Base-by-base conservation (phyloP, 768 basidiomycete species). In the Amanita polypyramis region DNA sequence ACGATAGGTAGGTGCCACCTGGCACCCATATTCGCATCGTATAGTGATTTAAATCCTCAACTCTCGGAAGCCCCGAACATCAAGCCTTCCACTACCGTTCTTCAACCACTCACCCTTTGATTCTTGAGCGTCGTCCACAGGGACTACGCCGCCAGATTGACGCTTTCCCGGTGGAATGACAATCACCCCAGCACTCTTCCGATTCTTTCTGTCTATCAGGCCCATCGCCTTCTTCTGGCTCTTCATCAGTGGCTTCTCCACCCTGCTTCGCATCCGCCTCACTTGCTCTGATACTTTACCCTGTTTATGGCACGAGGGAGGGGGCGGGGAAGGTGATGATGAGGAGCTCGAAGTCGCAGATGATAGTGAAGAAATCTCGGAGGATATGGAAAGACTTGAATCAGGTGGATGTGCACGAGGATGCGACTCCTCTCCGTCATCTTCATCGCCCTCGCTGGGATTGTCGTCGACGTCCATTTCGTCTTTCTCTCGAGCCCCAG, bases 61-160 rank as follows among this genome's bases (percentile, higher is more conserved):
- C 65, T 87, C 85, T 55, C 83, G 67, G 62, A 87, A 87, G 45
- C 85, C 85, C 45, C 85, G 70, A 45, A 87, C 83, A 60, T 87
- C 85, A 50, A 87, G 61, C 56, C 84, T 62, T 15, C 78, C 79
- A 8, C 67, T 68, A 50, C 76, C 75, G 59, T 75, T 77, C 56
- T 59, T 67, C 50, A 58, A 60, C 79, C 77, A 78, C 58, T 74
- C 47, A 33, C 27, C 50, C 50, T 45, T 55, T 49, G 12, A 76
- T 11, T 58, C 66, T 19, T 60, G 69, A 11, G 63, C 58, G 19
- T 54, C 65, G 4, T 60, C 67, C 17, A 58, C 55, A 35, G 55
- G 56, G 2, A 57, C 57, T 40, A 64, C 69, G 14, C 67, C 64
- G 25, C 63, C 70, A 0, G 41, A 55, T 23, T 33, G 37, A n/a